A percentile compares a stretch with the other conserved stretches of the same genome.
Conservation (phyloP, 2,329 filamentous ascomycete species). For the Fusarium pseudocircinatum region DNA sequence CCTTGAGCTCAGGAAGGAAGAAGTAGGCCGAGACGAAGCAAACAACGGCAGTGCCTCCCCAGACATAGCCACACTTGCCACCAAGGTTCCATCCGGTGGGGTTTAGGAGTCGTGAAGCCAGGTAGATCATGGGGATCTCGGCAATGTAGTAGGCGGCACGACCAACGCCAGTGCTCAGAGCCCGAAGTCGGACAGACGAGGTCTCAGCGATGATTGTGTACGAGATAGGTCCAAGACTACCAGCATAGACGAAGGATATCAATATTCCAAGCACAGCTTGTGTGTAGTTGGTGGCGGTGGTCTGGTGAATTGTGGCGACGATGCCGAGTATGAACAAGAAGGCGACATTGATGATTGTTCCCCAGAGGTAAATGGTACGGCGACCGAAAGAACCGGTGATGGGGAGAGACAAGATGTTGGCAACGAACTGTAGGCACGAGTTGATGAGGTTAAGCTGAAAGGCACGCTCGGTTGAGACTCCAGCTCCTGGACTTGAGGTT, state of each 20-base stretch:
- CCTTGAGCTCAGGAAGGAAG: conserved; percentile 65
- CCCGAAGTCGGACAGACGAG: conserved; percentile 70
- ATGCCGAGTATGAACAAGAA: conserved; percentile 69
- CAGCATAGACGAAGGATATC: conserved; percentile 70
- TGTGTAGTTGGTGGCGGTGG: conserved; percentile 56
- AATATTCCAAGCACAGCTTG: conserved; percentile 72
- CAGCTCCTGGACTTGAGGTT: conserved; percentile 61
- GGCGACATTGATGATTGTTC: conserved; percentile 60
- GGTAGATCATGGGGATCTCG: conserved; percentile 74
- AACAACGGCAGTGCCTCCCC: conserved; percentile 65
- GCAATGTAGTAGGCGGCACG: conserved; percentile 71
- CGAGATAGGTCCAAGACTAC: conserved; percentile 70
- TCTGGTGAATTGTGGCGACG: conserved; percentile 59
- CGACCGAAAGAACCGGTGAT: conserved; percentile 71
- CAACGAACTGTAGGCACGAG: conserved; percentile 68
- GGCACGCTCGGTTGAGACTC: conserved; percentile 61
- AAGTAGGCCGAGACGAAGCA: conserved; percentile 62
- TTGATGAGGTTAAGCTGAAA: conserved; percentile 72
- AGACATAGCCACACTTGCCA: conserved; percentile 67
- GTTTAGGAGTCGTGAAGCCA: conserved; percentile 69
- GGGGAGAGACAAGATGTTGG: conserved; percentile 73
- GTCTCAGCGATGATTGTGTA: conserved; percentile 76
- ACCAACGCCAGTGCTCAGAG: conserved; percentile 71
- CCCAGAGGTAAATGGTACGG: conserved; percentile 72
- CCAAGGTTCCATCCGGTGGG: conserved; percentile 57